Percentiles rank a stretch among this genome's conserved stretches.
phyloP scores from a whole-genome alignment of 768 basidiomycete species.

The Lepiota brunneoincarnata region DNA sequence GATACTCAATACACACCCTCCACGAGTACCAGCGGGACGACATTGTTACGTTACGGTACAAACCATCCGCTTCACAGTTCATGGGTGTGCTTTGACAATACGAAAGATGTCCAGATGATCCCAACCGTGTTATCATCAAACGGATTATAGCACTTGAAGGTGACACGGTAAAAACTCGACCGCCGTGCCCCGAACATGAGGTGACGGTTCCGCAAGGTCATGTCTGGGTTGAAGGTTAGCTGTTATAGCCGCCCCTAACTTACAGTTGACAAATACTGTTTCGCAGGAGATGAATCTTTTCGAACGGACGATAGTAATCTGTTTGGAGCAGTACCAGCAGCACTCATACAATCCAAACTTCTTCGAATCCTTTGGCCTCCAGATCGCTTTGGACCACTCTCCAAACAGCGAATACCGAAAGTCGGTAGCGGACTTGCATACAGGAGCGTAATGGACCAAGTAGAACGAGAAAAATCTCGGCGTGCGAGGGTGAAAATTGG shows the following conservation, averaged over 20 bases:
- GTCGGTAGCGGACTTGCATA: conserved; percentile 21
- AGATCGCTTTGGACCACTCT: conserved; percentile 38
- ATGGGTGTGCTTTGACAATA: not conserved
- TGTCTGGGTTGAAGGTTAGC: conserved; percentile 72
- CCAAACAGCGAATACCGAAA: conserved; percentile 11
- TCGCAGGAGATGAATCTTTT: conserved; percentile 62
- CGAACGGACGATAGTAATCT: conserved; percentile 69
- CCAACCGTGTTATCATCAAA: conserved; percentile 55
- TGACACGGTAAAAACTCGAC: conserved; percentile 63
- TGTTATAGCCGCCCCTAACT: not conserved
- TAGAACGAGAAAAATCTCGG: conserved; percentile 38
- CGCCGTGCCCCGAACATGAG: conserved; percentile 58
- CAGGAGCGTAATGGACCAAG: conserved; percentile 31
- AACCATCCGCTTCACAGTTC: not conserved
- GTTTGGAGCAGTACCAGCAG: conserved; percentile 60
- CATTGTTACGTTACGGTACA: conserved; percentile 61
- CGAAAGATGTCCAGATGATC: conserved; percentile 57
- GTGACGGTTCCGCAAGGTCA: conserved; percentile 60
- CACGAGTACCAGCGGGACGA: conserved; percentile 51
- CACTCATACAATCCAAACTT: conserved; percentile 50
- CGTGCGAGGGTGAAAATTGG: conserved; percentile 31
- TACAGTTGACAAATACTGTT: not conserved
- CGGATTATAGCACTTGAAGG: conserved; percentile 63
- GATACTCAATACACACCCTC: conserved; percentile 35
- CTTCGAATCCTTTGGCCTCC: conserved; percentile 51